These are phyloP conservation scores for Elsinoe ampelina DNA, from an alignment of 2,329 filamentous ascomycete genomes.

Conservation along the genomic window DNA sequence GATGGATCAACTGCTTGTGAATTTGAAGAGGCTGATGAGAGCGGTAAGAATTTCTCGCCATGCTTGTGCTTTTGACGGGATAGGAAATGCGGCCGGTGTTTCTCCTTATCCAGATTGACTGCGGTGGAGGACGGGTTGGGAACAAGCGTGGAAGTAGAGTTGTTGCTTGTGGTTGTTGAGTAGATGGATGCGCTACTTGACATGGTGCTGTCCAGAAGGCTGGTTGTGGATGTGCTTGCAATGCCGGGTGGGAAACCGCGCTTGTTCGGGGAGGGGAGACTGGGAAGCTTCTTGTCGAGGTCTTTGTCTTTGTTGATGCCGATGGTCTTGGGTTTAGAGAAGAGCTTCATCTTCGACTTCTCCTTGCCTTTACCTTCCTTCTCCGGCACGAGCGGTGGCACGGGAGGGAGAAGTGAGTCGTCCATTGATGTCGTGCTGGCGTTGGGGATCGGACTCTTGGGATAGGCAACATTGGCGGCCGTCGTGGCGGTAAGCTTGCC, in stretches of 20 bases:
- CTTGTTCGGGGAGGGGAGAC: constrained; percentile 55
- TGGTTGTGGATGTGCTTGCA: constrained; percentile 62
- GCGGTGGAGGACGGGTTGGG: constrained; percentile 34
- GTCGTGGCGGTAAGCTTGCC: constrained; percentile 55
- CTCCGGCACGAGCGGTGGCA: constrained; percentile 20
- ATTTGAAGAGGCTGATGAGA: constrained; percentile 69
- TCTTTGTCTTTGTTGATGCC: constrained; percentile 60
- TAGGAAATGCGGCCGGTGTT: constrained; percentile 66
- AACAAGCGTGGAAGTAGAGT: constrained; percentile 67
- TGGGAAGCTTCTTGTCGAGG: constrained; percentile 49
- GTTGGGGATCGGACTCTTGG: constrained; percentile 47
- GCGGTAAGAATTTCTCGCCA: constrained; percentile 53
- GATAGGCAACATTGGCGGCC: constrained; percentile 65
- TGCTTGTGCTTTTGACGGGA: constrained; percentile 72
- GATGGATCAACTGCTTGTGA: constrained; percentile 66
- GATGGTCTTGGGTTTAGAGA: constrained; percentile 68
- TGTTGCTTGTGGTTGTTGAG: constrained; percentile 54
- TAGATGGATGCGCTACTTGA: constrained; percentile 56
- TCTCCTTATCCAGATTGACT: constrained; percentile 46
- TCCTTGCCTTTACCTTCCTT: constrained; percentile 53
- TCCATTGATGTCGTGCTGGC: constrained; percentile 21
- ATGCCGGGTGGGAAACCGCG: constrained; percentile 56
- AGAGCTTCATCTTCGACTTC: constrained; percentile 73
- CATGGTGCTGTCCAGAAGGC: constrained; percentile 50
- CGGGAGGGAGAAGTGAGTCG: constrained; percentile 26